Conservation (phyloP, 1,284 basidiomycete genomes). For the Tilletia setariae region DNA sequence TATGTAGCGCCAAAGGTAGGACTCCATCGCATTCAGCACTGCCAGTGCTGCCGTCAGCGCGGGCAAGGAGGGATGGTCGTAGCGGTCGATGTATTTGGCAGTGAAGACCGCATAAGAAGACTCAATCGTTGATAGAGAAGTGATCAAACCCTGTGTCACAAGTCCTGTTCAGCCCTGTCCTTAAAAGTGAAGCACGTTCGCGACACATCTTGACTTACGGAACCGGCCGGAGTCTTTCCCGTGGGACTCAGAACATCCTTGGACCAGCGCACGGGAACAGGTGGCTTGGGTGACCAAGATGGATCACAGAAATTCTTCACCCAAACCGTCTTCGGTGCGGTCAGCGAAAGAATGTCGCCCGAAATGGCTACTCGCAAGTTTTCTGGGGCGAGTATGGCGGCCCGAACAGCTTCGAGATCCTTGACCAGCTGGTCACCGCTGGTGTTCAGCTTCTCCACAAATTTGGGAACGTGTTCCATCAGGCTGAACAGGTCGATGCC, state of each 20-base stretch:
- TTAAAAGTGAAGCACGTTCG: neutral
- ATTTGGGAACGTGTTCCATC: slow-evolving; percentile 73
- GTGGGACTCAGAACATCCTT: slow-evolving; percentile 70
- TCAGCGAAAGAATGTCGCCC: slow-evolving; percentile 73
- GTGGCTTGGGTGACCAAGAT: neutral
- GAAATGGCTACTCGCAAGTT: slow-evolving; percentile 81
- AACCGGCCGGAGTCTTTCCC: slow-evolving; percentile 70
- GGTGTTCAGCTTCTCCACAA: slow-evolving; percentile 65
- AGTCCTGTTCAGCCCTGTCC: neutral
- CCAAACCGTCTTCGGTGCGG: slow-evolving; percentile 64
- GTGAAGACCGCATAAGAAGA: slow-evolving; percentile 81
- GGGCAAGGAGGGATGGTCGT: slow-evolving; percentile 73
- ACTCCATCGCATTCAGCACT: slow-evolving; percentile 88
- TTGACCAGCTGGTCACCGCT: slow-evolving; percentile 36
- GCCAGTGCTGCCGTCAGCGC: slow-evolving; percentile 79
- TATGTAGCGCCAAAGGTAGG: slow-evolving; percentile 73
- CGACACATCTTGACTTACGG: slow-evolving; percentile 58
- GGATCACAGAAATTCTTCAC: neutral
- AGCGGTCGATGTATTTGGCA: slow-evolving; percentile 62
- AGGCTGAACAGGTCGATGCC: slow-evolving; percentile 71
- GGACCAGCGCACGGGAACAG: slow-evolving; percentile 68
- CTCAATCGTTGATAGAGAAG: slow-evolving; percentile 88
- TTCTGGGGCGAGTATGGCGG: slow-evolving; percentile 61
- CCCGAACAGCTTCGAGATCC: slow-evolving; percentile 39
- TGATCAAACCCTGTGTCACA: slow-evolving; percentile 68